These are phyloP conservation scores for Onygenales sp. DNA, from an alignment of 2,329 filamentous ascomycete species.

Conservation along the genomic window DNA sequence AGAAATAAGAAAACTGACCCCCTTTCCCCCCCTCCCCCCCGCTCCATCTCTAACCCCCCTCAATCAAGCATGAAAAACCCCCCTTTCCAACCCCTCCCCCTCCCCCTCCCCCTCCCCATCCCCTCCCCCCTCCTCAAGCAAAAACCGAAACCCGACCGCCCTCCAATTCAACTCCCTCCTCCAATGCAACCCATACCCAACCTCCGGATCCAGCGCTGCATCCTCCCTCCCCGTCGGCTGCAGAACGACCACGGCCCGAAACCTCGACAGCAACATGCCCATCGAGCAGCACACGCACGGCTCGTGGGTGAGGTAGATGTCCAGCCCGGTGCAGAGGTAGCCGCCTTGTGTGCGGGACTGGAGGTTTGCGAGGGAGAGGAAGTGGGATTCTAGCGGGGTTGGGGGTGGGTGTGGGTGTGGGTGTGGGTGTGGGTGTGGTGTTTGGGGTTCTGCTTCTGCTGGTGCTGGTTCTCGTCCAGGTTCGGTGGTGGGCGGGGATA, in stretches of 20 bases:
- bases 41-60: neutral
- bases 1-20: neutral
- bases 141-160: conserved; percentile 38
- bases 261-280: conserved; percentile 89
- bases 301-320: conserved; percentile 91
- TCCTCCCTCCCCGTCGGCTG: conserved; percentile 37
- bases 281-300: conserved; percentile 96
- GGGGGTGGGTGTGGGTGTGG: conserved; percentile 7
- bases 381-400: conserved; percentile 23
- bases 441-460: neutral
- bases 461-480: neutral
- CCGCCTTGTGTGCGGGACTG: conserved; percentile 65
- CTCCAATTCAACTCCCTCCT: conserved; percentile 47
- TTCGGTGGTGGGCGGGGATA: neutral
- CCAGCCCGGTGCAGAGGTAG: conserved; percentile 87
- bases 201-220: conserved; percentile 10
- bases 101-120: neutral
- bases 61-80: conserved; percentile 17
- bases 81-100: conserved; percentile 1
- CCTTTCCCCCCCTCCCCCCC: neutral
- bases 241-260: conserved; percentile 70
- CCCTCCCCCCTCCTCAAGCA: conserved; percentile 16
- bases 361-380: conserved; percentile 55
- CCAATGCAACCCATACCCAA: conserved; percentile 55
- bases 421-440: neutral